Conservation (phyloP, 1,284 basidiomycete genomes). For the Cryptococcus neoformans region DNA sequence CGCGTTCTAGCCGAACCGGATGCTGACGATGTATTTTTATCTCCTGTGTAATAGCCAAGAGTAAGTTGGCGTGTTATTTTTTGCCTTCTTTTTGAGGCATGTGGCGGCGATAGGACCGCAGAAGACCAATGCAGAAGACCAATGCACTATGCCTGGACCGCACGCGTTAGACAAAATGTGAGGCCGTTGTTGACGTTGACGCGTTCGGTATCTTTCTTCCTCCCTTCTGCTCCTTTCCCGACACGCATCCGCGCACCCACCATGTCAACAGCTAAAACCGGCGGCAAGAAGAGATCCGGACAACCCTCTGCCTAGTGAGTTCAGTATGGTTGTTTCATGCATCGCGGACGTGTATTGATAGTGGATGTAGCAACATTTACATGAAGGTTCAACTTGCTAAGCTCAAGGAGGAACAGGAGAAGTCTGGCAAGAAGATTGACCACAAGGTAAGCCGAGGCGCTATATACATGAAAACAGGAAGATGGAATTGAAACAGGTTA, state of each 20-base stretch:
- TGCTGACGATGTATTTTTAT: background rate
- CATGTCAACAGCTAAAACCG: slow-evolving; percentile 10
- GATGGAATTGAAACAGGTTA: background rate
- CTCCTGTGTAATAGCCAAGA: background rate
- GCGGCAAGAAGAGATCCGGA: slow-evolving; percentile 28
- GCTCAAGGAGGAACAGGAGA: slow-evolving; percentile 46
- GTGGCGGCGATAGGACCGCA: background rate
- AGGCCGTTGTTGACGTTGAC: background rate
- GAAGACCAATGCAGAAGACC: background rate
- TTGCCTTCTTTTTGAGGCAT: background rate
- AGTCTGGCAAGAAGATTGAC: slow-evolving; percentile 40
- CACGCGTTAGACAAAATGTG: too few relatives aligned
- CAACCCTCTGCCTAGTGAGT: slow-evolving; percentile 44
- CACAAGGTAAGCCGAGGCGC: slow-evolving; percentile 34
- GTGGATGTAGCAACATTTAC: slow-evolving; percentile 39
- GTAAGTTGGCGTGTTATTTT: background rate
- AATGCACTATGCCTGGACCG: too few relatives aligned
- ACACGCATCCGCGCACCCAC: background rate
- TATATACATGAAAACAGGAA: background rate
- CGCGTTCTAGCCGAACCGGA: background rate
- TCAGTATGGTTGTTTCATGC: slow-evolving; percentile 2
- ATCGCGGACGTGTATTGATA: background rate
- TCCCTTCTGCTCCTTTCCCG: background rate
- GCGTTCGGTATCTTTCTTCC: background rate
- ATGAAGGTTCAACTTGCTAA: slow-evolving; percentile 50